Base-by-base conservation (phyloP, 306 rosid genomes). In the Crataegus laevigata region DNA sequence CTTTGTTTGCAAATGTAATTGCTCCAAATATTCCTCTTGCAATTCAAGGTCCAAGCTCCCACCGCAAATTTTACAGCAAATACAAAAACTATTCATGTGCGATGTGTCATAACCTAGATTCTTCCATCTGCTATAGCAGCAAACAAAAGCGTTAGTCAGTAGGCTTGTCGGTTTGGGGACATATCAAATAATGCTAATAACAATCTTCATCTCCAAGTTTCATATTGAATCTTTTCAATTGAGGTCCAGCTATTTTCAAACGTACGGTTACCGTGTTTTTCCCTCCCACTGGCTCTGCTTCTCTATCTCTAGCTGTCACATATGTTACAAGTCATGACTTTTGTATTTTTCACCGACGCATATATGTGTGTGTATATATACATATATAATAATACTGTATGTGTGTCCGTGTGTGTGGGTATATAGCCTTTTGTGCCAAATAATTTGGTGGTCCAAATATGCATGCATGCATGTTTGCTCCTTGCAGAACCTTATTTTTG, bases 191-290 rank as follows among this genome's bases (percentile, higher is more conserved):
- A 42, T 57, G 62, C 29, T 57, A 57, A 24, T 3, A 57, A 54
- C 8, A 22, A 22, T 25, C 68, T 21, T 58, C 55, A 74, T 19
- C 21, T 58, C 24, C 58, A 76, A 76, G 80, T 68, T 42, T 76
- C 61, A 76, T 19, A 68, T 57, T 21, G 42, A 54, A 45, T 45
- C 52, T 45, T 15, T 21, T 13, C 36, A 52, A 32, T 32, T 71
- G 75, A 22, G 66, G 66, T 63, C 78, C 72, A 65, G 78, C 78
- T 63, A 63, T 34, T 22, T 42, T n/a, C 18, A 34, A 18, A 12
- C 58, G 9, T 43, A 40, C 61, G 13, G 13, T 59, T 58, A 68
- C 75, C 75, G 80, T 51, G 75, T 75, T 77, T 45, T 59, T n/a
- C 52, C 80, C 62, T 28, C 22, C 25, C 61, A 50, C 47, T 32